Base-by-base conservation (phyloP, 805 yeast species). In the Candida gorgasii region DNA sequence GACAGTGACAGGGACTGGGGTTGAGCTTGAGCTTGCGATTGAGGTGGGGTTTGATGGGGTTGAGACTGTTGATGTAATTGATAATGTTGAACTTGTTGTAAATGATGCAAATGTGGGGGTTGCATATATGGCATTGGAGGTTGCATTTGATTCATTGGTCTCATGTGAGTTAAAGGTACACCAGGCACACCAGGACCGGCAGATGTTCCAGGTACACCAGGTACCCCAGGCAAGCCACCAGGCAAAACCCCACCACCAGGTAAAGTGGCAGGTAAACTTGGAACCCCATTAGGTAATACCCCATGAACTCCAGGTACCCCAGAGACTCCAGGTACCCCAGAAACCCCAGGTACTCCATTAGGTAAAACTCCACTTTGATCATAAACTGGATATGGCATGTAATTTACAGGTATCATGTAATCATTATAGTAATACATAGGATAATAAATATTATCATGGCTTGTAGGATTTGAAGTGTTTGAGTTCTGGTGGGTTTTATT, bases 371-470 rank as follows among this genome's bases (percentile, higher is more conserved):
- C n/a, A n/a, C n/a, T n/a, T n/a, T n/a, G 52, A 28, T 33, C 36
- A 33, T 35, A 35, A n/a, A 23, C 8, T 23, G 20, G 40, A 23
- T 45, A 45, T 22, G 26, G 49, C 33, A 44, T 17, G 34, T 45
- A 48, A 19, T 30, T 44, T 13, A 48, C 40, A 28, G 51, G 51
- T 2, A 45, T 36, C 41, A 44, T 43, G 27, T 39, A 44, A 43
- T 43, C 46, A 29, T 37, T 44, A 39, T 42, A 46, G 26, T 36
- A 46, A 15, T 38, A 43, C 44, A 41, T 41, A 11, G 44, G 43
- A 32, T 41, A 31, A 30, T 45, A 36, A n/a, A 29, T 32, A 22
- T 32, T 22, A 15, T 36, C 36, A 24, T 39, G 19, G 3, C 4
- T 9, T 6, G 42, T 42, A 34, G 23, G 36, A n/a, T 37, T 14